Percentiles rank a stretch among this genome's conserved stretches.
Evolutionary conservation across 257 asterid species (phyloP).

Genomic region (Petunia secreta): DNA sequence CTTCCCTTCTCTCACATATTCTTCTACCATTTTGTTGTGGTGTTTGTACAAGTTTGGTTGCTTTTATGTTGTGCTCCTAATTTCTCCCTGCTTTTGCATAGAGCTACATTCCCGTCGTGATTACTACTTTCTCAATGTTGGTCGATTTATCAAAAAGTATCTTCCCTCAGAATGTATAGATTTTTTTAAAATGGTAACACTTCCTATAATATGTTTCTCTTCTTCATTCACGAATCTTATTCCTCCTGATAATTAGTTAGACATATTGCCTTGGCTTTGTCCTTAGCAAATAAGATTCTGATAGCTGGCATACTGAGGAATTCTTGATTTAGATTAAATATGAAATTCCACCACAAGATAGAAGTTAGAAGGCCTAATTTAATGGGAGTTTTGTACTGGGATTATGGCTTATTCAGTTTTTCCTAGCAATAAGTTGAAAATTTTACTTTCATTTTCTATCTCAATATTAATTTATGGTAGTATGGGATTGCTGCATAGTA

Average conservation of each 20-base stretch:
- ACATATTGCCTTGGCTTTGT: background rate
- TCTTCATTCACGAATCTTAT: slow-evolving; percentile 18
- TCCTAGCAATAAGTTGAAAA: background rate
- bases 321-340: background rate
- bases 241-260: background rate
- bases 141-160: background rate
- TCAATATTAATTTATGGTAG: background rate
- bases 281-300: slow-evolving; percentile 9
- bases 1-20: slow-evolving; percentile 25
- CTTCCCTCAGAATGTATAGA: too few species aligned
- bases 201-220: background rate
- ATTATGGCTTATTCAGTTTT: background rate
- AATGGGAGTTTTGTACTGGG: background rate
- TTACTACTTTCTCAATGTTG: slow-evolving; percentile 15
- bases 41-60: slow-evolving; percentile 21
- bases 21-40: slow-evolving; percentile 25
- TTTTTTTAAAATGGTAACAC: background rate
- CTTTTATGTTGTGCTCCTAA: background rate
- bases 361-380: slow-evolving; percentile 18
- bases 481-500: slow-evolving; percentile 11
- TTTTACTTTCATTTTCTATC: background rate
- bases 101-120: background rate
- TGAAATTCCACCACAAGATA: slow-evolving; percentile 22
- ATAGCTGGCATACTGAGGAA: background rate
- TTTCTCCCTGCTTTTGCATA: slow-evolving; percentile 14